phyloP scores from a whole-genome alignment of 2,329 filamentous ascomycete species.

The Neopestalotiopsis sp. region DNA sequence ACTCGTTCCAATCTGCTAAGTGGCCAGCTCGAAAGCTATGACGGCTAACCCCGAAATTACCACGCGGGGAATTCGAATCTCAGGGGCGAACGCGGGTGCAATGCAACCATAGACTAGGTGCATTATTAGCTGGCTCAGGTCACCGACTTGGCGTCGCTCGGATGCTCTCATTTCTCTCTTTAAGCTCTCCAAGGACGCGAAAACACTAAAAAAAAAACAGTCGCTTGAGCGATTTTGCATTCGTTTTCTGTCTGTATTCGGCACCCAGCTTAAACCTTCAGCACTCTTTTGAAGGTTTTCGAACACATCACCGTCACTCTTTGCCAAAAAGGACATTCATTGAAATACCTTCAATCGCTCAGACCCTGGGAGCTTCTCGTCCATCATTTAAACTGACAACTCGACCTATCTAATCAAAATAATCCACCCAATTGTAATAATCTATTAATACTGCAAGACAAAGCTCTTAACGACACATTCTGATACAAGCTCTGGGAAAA shows the following conservation, averaged over 20 bases:
- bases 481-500: slow-evolving; percentile 26
- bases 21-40: neutral
- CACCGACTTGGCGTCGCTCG: neutral
- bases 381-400: neutral
- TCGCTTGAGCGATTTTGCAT: slow-evolving; percentile 2
- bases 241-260: neutral
- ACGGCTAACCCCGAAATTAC: slow-evolving; percentile 7
- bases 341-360: neutral
- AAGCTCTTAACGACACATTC: neutral
- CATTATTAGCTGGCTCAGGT: neutral
- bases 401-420: neutral
- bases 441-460: neutral
- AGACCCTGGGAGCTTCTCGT: neutral
- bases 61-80: slow-evolving; percentile 11
- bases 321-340: neutral
- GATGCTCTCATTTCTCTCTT: neutral
- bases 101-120: slow-evolving; percentile 3
- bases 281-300: neutral
- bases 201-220: neutral
- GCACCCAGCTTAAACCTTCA: neutral
- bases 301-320: neutral
- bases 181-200: neutral
- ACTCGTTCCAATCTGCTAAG: neutral
- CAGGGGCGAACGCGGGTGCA: slow-evolving; percentile 4
- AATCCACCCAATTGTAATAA: neutral